These are phyloP conservation scores for Fusarium dimerum DNA, from an alignment of 2,329 filamentous ascomycete species.

Conservation along the genomic window DNA sequence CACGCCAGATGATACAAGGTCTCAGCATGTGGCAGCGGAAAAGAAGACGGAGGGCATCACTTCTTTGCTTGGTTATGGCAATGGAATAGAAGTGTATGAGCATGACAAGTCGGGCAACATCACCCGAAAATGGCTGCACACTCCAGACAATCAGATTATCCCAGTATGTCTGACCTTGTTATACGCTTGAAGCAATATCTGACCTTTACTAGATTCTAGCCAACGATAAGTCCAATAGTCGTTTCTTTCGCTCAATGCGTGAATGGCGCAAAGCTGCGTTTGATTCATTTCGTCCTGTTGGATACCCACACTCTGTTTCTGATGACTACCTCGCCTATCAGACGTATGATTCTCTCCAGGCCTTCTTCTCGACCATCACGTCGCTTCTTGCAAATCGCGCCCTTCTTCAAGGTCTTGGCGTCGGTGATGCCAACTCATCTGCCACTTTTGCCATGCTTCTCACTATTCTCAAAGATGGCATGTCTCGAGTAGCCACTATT, in stretches of 20 bases:
- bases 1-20: neutral
- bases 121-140: slow-evolving; percentile 37
- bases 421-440: slow-evolving; percentile 76
- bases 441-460: slow-evolving; percentile 81
- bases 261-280: slow-evolving; percentile 46
- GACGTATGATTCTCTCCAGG: slow-evolving; percentile 74
- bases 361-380: slow-evolving; percentile 81
- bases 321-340: slow-evolving; percentile 79
- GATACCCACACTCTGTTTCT: slow-evolving; percentile 86
- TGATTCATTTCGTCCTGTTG: slow-evolving; percentile 80
- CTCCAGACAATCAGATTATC: slow-evolving; percentile 24
- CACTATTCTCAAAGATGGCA: slow-evolving; percentile 79
- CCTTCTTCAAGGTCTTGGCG: slow-evolving; percentile 77
- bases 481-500: slow-evolving; percentile 81
- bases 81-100: slow-evolving; percentile 36
- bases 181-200: neutral
- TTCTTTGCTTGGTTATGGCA: slow-evolving; percentile 23
- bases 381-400: slow-evolving; percentile 79
- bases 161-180: slow-evolving; percentile 22
- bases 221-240: slow-evolving; percentile 21
- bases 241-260: slow-evolving; percentile 31
- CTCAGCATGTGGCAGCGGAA: neutral
- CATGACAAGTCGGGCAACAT: slow-evolving; percentile 41
- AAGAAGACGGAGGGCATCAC: slow-evolving; percentile 21
- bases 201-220: slow-evolving; percentile 22